These are phyloP conservation scores for Fusarium proliferatum DNA, from an alignment of 2,329 filamentous ascomycete species.

Conservation along the genomic window DNA sequence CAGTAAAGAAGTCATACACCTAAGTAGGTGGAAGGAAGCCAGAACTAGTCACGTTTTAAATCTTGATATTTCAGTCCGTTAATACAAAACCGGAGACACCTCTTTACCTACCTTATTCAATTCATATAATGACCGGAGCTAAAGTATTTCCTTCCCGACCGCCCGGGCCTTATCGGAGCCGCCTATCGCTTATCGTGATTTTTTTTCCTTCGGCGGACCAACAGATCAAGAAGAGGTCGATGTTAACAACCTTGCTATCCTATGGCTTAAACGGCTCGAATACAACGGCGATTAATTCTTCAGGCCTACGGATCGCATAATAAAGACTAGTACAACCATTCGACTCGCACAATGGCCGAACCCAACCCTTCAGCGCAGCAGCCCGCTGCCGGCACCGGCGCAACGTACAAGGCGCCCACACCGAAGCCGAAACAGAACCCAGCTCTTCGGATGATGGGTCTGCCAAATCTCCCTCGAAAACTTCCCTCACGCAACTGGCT, in stretches of 20 bases:
- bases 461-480: constrained; percentile 84
- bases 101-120: neutral
- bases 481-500: constrained; percentile 97
- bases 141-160: constrained; percentile 41
- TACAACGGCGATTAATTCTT: neutral
- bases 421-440: constrained; percentile 69
- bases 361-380: constrained; percentile 40
- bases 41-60: neutral
- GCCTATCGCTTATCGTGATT: constrained; percentile 21
- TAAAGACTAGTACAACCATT: neutral
- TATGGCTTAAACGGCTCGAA: constrained; percentile 16
- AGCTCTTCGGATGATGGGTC: constrained; percentile 81
- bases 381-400: constrained; percentile 41
- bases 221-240: constrained; percentile 20
- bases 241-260: constrained; percentile 23
- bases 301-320: neutral
- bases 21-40: neutral
- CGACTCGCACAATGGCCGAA: constrained; percentile 38
- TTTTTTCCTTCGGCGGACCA: constrained; percentile 34
- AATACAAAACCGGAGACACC: neutral
- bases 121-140: constrained; percentile 16
- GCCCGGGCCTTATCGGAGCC: constrained; percentile 36
- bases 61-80: neutral
- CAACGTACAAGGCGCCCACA: constrained; percentile 50
- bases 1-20: neutral